phyloP scores from a whole-genome alignment of 257 asterid species.

The Solanum lycopersicoides region DNA sequence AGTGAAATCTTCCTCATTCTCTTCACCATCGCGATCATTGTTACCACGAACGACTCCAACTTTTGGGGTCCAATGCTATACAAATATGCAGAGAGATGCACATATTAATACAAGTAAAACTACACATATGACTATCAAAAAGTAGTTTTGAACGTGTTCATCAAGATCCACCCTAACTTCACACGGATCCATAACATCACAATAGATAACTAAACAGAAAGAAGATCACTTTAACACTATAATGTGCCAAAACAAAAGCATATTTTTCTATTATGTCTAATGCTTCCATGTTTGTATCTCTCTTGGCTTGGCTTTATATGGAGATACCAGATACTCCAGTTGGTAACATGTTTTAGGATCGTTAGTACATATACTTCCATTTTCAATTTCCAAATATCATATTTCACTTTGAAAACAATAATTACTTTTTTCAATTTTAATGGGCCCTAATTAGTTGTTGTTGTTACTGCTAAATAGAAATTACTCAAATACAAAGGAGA shows the following conservation, averaged over 20 bases:
- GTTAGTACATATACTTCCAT: background rate
- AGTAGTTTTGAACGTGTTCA: background rate
- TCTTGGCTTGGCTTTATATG: background rate
- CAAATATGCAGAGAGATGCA: background rate
- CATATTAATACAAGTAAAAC: background rate
- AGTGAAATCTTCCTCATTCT: conserved; percentile 17
- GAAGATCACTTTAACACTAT: background rate
- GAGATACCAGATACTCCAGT: background rate
- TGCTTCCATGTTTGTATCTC: background rate
- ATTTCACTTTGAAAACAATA: background rate
- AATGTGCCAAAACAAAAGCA: background rate
- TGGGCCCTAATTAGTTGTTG: background rate
- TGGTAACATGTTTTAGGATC: background rate
- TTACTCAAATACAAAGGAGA: background rate
- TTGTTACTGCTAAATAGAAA: background rate
- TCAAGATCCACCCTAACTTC: background rate
- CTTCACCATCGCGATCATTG: conserved; percentile 18
- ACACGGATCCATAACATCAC: background rate
- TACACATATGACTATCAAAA: background rate
- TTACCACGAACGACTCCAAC: conserved; percentile 5
- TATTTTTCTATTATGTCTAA: background rate
- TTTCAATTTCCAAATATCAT: background rate
- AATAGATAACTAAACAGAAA: background rate
- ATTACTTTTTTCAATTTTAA: background rate
- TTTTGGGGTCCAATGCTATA: conserved; percentile 66